Conservation (phyloP, 805 yeast species). For the Candida awuae region DNA sequence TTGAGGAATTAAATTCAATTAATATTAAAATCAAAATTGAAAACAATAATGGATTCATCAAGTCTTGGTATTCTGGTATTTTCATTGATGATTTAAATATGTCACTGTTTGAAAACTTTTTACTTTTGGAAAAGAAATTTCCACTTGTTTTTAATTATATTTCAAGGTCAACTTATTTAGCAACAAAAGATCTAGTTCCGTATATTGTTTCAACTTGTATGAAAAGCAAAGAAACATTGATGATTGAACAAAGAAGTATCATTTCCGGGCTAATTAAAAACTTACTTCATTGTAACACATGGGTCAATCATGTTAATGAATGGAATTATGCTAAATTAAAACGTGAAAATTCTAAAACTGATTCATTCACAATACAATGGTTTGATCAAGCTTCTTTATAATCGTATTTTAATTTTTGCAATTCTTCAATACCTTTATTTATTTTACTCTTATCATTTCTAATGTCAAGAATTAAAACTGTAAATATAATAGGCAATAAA, state of each 20-base stretch:
- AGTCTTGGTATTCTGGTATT: neutral
- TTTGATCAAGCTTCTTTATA: constrained; percentile 28
- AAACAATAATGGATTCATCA: neutral
- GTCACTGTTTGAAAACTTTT: constrained; percentile 18
- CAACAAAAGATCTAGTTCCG: constrained; percentile 13
- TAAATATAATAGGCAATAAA: constrained; percentile 21
- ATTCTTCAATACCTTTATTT: constrained; percentile 14
- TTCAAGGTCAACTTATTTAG: constrained; percentile 16
- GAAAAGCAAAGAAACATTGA: constrained; percentile 14
- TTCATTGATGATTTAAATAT: constrained; percentile 22
- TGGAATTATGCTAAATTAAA: constrained; percentile 9
- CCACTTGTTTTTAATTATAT: constrained; percentile 27
- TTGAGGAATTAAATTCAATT: constrained; percentile 2
- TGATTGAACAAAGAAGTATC: constrained; percentile 17
- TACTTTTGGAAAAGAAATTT: constrained; percentile 18
- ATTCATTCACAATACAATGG: constrained; percentile 8
- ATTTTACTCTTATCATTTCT: constrained; percentile 16
- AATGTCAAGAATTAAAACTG: constrained; percentile 15
- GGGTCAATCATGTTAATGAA: constrained; percentile 5
- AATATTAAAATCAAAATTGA: constrained; percentile 4
- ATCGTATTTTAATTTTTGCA: constrained; percentile 22
- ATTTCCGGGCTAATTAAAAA: constrained; percentile 22
- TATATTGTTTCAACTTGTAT: constrained; percentile 16
- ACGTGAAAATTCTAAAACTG: constrained; percentile 2
- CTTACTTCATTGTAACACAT: constrained; percentile 9